phyloP scores from a whole-genome alignment of 805 yeast species.

The Barnettozyma botsteinii region DNA sequence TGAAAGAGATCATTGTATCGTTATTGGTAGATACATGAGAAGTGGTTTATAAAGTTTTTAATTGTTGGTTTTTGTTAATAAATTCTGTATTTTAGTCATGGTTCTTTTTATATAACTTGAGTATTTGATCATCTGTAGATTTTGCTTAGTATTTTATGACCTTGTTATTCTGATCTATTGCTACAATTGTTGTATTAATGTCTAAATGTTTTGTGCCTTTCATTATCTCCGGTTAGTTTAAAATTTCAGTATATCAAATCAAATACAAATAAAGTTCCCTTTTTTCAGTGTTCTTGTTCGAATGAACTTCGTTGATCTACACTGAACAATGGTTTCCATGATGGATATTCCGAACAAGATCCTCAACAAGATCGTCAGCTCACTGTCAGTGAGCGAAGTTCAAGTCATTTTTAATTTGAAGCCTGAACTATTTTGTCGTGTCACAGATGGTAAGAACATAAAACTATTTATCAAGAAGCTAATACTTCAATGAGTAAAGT shows the following conservation, averaged over 20 bases:
- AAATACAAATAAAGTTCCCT: too few relatives aligned
- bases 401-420: not conserved
- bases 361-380: not conserved
- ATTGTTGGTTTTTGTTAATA: slow-evolving; percentile 7
- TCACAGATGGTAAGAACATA: not conserved
- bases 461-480: not conserved
- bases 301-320: too few relatives aligned
- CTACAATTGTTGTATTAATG: too few relatives aligned
- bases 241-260: too few relatives aligned
- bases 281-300: too few relatives aligned
- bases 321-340: not conserved
- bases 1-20: slow-evolving; percentile 99
- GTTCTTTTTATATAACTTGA: slow-evolving; percentile 3
- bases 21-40: slow-evolving; percentile 94
- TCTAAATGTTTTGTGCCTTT: too few relatives aligned
- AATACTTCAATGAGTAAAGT: not conserved
- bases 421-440: not conserved
- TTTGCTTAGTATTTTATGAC: too few relatives aligned
- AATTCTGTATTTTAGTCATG: slow-evolving; percentile 12
- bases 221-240: too few relatives aligned
- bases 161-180: too few relatives aligned
- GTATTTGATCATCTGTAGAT: too few relatives aligned
- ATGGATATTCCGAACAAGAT: not conserved
- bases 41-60: slow-evolving; percentile 47
- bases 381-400: not conserved